Evolutionary conservation across 768 basidiomycete genomes (phyloP).

Genomic region (Calocybe cyanea): DNA sequence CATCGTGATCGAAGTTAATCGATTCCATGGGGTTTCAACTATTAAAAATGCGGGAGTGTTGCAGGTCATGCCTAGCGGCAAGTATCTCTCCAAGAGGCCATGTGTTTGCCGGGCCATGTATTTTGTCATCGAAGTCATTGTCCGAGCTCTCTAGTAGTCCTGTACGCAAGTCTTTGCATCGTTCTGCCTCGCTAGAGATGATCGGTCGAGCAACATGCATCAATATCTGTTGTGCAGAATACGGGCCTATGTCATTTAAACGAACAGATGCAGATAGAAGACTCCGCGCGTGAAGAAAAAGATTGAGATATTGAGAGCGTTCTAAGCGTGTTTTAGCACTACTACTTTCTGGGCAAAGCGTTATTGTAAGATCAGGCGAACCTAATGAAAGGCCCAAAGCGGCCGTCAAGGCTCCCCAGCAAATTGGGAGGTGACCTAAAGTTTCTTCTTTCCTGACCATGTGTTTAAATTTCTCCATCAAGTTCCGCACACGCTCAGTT

Average conservation of each 20-base stretch:
- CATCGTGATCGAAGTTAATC: constrained; percentile 29
- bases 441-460: constrained; percentile 59
- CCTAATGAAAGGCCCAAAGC: constrained; percentile 72
- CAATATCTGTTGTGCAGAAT: constrained; percentile 84
- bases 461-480: constrained; percentile 71
- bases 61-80: constrained; percentile 84
- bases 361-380: constrained; percentile 23
- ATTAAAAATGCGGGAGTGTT: constrained; percentile 97
- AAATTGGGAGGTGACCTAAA: constrained; percentile 82
- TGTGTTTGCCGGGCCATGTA: constrained; percentile 74
- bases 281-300: constrained; percentile 90
- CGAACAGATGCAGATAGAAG: constrained; percentile 90
- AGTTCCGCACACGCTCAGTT: constrained; percentile 24
- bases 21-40: constrained; percentile 38
- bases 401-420: constrained; percentile 85
- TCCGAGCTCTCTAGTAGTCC: constrained; percentile 29
- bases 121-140: constrained; percentile 33
- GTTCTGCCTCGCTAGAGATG: constrained; percentile 49
- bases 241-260: constrained; percentile 89
- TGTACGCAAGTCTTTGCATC: constrained; percentile 47
- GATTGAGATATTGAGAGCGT: constrained; percentile 79
- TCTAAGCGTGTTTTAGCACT: constrained; percentile 39
- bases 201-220: constrained; percentile 68
- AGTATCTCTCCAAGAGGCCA: constrained; percentile 97
- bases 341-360: too few relatives aligned